phyloP scores from a whole-genome alignment of 2,329 filamentous ascomycete species.

The Colletotrichum scovillei region DNA sequence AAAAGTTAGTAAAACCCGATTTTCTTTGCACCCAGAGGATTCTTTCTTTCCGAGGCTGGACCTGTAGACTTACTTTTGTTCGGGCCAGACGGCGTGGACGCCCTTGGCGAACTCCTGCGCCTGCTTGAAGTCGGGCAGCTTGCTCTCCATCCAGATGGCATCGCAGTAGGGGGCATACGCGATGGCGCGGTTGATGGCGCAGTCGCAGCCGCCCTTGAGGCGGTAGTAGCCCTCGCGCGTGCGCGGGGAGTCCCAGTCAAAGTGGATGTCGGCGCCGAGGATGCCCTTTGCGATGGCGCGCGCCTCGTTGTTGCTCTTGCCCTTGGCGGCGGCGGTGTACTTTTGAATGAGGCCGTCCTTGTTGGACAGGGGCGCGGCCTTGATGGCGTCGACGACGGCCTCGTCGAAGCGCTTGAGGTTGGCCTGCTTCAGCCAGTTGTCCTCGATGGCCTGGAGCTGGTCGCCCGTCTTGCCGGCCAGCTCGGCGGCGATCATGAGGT shows the following conservation, averaged over 20 bases:
- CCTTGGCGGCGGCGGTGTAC: slow-evolving; percentile 76
- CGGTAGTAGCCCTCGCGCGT: slow-evolving; percentile 97
- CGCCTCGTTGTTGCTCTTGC: slow-evolving; percentile 87
- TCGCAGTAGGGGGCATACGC: slow-evolving; percentile 95
- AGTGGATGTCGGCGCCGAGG: slow-evolving; percentile 85
- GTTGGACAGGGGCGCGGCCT: slow-evolving; percentile 72
- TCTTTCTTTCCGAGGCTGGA: background rate
- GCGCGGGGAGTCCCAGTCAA: slow-evolving; percentile 94
- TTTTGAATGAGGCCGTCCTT: slow-evolving; percentile 75
- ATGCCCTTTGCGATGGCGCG: slow-evolving; percentile 82
- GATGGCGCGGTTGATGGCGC: slow-evolving; percentile 88
- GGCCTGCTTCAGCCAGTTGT: slow-evolving; percentile 84
- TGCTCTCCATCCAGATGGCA: slow-evolving; percentile 99
- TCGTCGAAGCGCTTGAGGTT: slow-evolving; percentile 90
- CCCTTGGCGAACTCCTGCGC: slow-evolving; percentile 93
- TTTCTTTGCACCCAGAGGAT: background rate
- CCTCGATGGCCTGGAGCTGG: slow-evolving; percentile 90
- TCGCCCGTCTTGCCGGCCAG: slow-evolving; percentile 81
- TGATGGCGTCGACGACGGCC: slow-evolving; percentile 86
- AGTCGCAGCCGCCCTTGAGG: slow-evolving; percentile 90
- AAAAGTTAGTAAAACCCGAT: background rate
- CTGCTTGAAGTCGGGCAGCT: slow-evolving; percentile 90
- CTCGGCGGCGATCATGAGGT: slow-evolving; percentile 91
- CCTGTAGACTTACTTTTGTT: slow-evolving; percentile 81
- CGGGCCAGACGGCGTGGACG: slow-evolving; percentile 93